Conservation (phyloP, 2,329 filamentous ascomycete genomes). For the Aspergillus aculeatinus region DNA sequence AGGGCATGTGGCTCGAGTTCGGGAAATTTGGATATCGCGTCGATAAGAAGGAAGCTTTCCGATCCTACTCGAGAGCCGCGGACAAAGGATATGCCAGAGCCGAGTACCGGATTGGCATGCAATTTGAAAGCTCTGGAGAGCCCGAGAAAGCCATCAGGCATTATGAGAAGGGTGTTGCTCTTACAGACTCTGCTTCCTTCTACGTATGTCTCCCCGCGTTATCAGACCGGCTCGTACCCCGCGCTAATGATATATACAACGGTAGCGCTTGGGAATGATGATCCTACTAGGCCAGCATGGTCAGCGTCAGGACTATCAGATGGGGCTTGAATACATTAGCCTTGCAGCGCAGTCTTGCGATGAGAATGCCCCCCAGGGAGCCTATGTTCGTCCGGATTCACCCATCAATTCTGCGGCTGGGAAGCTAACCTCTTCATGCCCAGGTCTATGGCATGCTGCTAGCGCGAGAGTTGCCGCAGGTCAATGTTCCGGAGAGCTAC, state of each 20-base stretch:
- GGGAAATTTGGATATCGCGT: conserved; percentile 88
- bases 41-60: conserved; percentile 93
- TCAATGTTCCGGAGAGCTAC: conserved; percentile 70
- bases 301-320: conserved; percentile 75
- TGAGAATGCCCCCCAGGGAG: conserved; percentile 94
- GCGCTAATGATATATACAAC: conserved; percentile 17
- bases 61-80: conserved; percentile 80
- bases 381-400: conserved; percentile 58
- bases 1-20: conserved; percentile 96
- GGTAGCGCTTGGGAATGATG: conserved; percentile 92
- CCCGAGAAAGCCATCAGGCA: conserved; percentile 86
- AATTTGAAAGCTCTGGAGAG: conserved; percentile 94
- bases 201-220: conserved; percentile 47
- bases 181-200: conserved; percentile 83
- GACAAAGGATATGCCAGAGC: conserved; percentile 83
- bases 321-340: conserved; percentile 78
- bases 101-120: conserved; percentile 97
- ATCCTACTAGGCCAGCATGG: conserved; percentile 90
- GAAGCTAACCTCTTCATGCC: conserved; percentile 9
- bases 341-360: conserved; percentile 83
- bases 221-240: not conserved
- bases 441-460: conserved; percentile 89
- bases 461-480: conserved; percentile 85
- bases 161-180: conserved; percentile 76
- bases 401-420: too few species aligned